phyloP scores from a whole-genome alignment of 768 basidiomycete genomes.

The Pleurotus giganteus region DNA sequence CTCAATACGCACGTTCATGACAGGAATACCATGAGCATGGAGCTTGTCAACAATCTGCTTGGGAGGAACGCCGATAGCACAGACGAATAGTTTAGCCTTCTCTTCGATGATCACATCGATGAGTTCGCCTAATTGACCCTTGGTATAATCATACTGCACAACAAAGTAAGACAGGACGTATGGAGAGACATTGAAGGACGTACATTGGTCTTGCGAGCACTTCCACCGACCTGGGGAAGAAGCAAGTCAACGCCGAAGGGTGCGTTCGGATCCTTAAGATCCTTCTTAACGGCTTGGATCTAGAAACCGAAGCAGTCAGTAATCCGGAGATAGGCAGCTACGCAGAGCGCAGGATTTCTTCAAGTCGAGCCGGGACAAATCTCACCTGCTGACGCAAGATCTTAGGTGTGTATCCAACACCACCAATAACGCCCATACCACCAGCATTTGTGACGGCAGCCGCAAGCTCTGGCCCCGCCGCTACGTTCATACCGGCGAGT shows the following conservation, averaged over 20 bases:
- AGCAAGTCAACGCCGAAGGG: constrained; percentile 93
- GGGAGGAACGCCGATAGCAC: constrained; percentile 86
- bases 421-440: constrained; percentile 90
- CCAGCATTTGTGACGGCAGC: constrained; percentile 92
- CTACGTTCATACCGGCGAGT: constrained; percentile 65
- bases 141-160: constrained; percentile 80
- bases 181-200: background rate
- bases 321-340: constrained; percentile 13
- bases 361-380: background rate
- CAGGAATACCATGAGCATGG: constrained; percentile 79
- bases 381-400: constrained; percentile 74
- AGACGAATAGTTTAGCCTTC: constrained; percentile 86
- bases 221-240: constrained; percentile 83
- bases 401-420: constrained; percentile 83
- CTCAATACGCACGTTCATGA: constrained; percentile 61
- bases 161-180: background rate
- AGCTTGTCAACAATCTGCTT: constrained; percentile 70
- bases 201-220: constrained; percentile 90
- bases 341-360: background rate
- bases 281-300: constrained; percentile 73
- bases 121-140: constrained; percentile 79
- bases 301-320: constrained; percentile 25
- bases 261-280: constrained; percentile 68
- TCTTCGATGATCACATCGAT: constrained; percentile 93
- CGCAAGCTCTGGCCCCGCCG: constrained; percentile 73